Evolutionary conservation across 495 filamentous ascomycete species (phyloP), one percentile per base, ranked within the genome.

Genomic region (Talaromyces adpressus): DNA sequence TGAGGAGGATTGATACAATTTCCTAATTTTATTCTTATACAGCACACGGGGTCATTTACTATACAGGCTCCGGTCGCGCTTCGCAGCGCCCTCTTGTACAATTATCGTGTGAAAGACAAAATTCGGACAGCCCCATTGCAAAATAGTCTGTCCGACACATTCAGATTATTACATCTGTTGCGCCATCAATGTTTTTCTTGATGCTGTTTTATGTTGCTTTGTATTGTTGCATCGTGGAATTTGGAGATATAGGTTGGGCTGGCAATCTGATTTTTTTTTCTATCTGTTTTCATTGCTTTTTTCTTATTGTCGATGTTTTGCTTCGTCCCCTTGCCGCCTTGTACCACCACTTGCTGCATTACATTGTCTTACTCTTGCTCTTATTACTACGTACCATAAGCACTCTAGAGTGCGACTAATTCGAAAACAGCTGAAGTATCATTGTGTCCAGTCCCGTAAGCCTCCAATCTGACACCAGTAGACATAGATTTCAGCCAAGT

Each of bases 61-160:
- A 41, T 34, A 29, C 41, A 30, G 23, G 18, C 60, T 20, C 60
- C n/a, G 27, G 18, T 25, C 14, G 34, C 60, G 45, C 39, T 52
- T 51, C 60, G 45, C 39, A 62, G 41, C 60, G 20, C 60, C 25
- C 39, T 60, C 58, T 62, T 62, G 60, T 62, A 62, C 60, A 62
- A 53, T 62, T 52, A 47, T 53, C 36, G 18, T 14, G 56, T 58
- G 56, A 36, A 32, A 32, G 16, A 34, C 14, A 34, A 61, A 30
- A 36, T 8, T 36, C 32, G 11, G 32, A 9, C 32, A 36, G 32
- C 9, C 32, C 32, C 9, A 36, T 36, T 36, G 12, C 32, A 36
- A 36, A 12, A 36, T 6, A 36, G 32, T 36, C 32, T 12, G 32
- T 36, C 32, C 12, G 32, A 12, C 9, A 36, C 25, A 51, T 61